Conservation (phyloP, 140 eudicot species). For the Ambrosia hybrid region DNA sequence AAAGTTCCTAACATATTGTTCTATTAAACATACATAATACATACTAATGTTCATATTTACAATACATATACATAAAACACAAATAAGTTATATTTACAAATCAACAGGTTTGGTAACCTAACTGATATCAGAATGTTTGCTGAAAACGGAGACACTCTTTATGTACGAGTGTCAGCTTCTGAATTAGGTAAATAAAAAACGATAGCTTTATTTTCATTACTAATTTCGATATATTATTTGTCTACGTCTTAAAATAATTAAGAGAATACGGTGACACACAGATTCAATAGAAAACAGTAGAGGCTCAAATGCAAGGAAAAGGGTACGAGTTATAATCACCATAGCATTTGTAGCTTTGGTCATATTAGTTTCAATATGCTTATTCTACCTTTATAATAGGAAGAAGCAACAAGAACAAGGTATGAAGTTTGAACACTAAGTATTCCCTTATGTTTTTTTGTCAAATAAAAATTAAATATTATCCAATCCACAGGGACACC, state of each 20-base stretch:
- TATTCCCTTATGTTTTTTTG: no score
- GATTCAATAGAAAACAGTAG: background rate
- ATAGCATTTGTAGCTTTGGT: background rate
- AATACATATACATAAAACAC: no score
- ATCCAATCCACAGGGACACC: conserved; percentile 11
- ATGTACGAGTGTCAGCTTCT: conserved; percentile 20
- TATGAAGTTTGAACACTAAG: no score
- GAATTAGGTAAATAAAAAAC: conserved; percentile 17
- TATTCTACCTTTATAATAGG: conserved; percentile 12
- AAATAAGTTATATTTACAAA: no score
- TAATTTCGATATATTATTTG: no score
- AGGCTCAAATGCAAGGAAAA: background rate
- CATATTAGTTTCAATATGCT: background rate
- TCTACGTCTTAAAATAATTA: no score
- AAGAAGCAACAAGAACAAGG: background rate
- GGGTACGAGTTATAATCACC: conserved; percentile 15
- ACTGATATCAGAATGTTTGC: background rate
- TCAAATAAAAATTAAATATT: background rate
- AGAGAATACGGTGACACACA: no score
- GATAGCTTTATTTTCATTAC: background rate
- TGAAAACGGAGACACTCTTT: conserved; percentile 27
- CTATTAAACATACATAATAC: no score
- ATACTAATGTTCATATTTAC: no score
- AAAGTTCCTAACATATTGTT: no score
- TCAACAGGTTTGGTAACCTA: no score